A percentile compares a stretch with the other conserved stretches of the same genome.
Evolutionary conservation across 2,329 filamentous ascomycete genomes (phyloP).

Genomic region (Trichoderma polysporum): DNA sequence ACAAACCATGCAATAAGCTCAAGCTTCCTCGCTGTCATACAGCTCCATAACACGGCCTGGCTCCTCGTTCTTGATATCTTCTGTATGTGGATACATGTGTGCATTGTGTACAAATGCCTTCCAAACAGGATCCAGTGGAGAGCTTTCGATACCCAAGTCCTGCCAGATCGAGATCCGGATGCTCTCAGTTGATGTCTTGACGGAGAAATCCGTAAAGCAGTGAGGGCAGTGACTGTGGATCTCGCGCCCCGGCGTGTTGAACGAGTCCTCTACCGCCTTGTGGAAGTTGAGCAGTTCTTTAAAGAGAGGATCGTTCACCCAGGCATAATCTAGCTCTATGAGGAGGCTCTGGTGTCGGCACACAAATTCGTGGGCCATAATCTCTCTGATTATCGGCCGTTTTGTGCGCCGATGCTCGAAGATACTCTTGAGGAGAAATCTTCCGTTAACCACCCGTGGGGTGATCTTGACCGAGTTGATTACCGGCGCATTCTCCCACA

Average conservation of each 20-base stretch:
- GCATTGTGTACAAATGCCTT: not conserved
- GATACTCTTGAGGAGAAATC: not conserved
- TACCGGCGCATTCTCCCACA: not conserved
- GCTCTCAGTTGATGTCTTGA: not conserved
- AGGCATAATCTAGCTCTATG: not conserved
- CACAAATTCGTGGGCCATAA: not conserved
- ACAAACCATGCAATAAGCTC: no score
- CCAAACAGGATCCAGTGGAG: not conserved
- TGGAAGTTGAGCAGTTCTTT: not conserved
- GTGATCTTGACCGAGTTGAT: not conserved
- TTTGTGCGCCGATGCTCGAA: not conserved
- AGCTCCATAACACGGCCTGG: not conserved
- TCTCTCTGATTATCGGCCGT: not conserved
- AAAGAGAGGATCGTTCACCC: not conserved
- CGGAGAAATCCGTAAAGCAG: conserved; percentile 15
- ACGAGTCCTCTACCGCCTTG: not conserved
- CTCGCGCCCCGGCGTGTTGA: not conserved
- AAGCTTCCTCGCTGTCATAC: not conserved
- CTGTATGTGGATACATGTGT: not conserved
- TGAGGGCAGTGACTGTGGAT: not conserved
- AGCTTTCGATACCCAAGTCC: conserved; percentile 8
- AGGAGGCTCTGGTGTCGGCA: not conserved
- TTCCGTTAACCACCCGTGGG: not conserved
- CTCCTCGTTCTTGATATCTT: not conserved
- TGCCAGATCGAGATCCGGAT: conserved; percentile 1